A percentile compares a stretch with the other conserved stretches of the same genome.
These are phyloP conservation scores for Pyrus pyrifolia DNA, from an alignment of 306 rosid species.

Conservation along the genomic window DNA sequence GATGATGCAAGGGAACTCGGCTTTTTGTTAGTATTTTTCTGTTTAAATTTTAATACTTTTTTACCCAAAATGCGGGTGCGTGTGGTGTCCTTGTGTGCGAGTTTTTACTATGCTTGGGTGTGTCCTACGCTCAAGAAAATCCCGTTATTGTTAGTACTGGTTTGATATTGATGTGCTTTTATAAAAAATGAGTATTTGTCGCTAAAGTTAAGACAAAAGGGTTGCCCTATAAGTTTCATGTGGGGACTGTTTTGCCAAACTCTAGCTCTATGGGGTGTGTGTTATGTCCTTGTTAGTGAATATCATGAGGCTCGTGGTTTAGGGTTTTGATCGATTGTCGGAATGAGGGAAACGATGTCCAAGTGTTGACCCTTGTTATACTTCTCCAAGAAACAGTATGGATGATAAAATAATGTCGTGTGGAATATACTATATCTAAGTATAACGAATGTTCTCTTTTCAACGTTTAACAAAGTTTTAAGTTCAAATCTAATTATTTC, in stretches of 20 bases:
- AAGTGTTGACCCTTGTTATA: not conserved
- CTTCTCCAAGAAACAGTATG: not conserved
- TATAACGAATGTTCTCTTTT: no score
- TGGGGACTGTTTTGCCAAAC: not conserved
- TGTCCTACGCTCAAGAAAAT: no score
- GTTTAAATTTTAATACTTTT: not conserved
- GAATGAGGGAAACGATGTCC: not conserved
- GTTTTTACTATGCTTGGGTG: not conserved
- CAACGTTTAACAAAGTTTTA: no score
- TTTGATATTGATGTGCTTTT: no score
- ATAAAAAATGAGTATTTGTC: not conserved
- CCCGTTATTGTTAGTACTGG: no score
- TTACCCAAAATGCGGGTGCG: not conserved
- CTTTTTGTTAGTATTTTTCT: conserved; percentile 36
- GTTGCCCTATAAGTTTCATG: not conserved
- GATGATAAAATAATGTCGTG: not conserved
- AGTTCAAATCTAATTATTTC: no score
- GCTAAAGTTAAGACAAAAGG: not conserved
- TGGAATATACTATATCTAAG: not conserved
- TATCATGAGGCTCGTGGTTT: not conserved
- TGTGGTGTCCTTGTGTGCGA: conserved; percentile 28
- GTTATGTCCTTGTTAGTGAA: not conserved
- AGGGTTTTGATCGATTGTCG: not conserved
- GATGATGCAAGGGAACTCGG: conserved; percentile 38
- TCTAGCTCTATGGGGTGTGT: not conserved